A percentile compares a stretch with the other conserved stretches of the same genome.
These are phyloP conservation scores for Phytophthora fragariae DNA, from an alignment of 352 stramenopile species.

Conservation along the genomic window DNA sequence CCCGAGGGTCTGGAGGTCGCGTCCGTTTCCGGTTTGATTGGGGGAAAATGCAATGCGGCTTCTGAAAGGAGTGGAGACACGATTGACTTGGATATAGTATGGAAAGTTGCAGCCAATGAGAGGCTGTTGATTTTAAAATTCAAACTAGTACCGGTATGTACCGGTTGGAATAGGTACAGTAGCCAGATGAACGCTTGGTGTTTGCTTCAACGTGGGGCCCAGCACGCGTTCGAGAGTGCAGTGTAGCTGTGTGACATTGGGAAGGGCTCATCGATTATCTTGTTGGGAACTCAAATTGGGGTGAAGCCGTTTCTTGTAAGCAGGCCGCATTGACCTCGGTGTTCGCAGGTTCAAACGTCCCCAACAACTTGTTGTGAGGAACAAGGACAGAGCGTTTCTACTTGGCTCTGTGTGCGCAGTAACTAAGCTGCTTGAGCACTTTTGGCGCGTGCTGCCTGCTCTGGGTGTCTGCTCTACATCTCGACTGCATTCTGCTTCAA, in stretches of 20 bases:
- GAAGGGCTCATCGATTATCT: not conserved
- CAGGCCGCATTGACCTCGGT: not conserved
- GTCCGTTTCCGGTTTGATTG: conserved; percentile 22
- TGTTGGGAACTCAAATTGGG: too few relatives aligned
- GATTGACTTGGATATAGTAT: conserved; percentile 42
- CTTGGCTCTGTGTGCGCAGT: not conserved
- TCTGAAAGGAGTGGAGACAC: conserved; percentile 15
- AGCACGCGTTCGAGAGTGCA: not conserved
- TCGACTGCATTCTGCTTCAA: not conserved
- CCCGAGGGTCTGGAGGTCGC: conserved; percentile 4
- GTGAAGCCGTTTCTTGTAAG: not conserved
- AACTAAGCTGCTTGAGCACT: not conserved
- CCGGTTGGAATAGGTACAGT: conserved; percentile 11
- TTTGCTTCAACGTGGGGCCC: not conserved
- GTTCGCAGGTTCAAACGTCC: not conserved
- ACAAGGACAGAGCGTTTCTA: not conserved
- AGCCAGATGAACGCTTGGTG: conserved; percentile 2
- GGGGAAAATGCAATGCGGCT: conserved; percentile 20
- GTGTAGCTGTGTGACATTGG: not conserved
- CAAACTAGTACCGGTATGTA: conserved; percentile 33
- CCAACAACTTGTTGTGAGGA: not conserved
- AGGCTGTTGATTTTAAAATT: conserved; percentile 42
- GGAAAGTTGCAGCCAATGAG: conserved; percentile 24
- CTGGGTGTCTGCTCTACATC: not conserved
- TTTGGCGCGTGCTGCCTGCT: not conserved